Conservation (phyloP, 176 grass and related monocot genomes). For the Saccharum officinarum region DNA sequence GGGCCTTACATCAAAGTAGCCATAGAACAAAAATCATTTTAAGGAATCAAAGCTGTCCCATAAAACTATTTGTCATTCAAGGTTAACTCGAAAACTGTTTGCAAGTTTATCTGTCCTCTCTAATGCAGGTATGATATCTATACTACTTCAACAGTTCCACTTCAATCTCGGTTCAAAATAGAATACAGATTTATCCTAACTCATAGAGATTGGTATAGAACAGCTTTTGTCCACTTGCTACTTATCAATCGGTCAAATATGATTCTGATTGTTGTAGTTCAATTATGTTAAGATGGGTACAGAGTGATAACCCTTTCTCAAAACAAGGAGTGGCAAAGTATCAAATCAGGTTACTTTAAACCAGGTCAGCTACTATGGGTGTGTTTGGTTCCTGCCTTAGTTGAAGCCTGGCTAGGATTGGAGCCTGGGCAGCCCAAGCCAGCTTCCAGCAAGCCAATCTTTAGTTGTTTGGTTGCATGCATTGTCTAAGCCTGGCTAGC, state of each 20-base stretch:
- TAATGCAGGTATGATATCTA: background rate
- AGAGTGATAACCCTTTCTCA: slow-evolving; percentile 9
- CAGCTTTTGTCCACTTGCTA: background rate
- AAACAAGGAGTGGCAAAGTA: background rate
- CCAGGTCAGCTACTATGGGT: background rate
- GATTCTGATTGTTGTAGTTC: slow-evolving; percentile 3
- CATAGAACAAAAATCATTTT: background rate
- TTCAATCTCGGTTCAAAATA: slow-evolving; percentile 10
- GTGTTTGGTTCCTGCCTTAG: too few relatives aligned
- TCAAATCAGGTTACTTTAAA: slow-evolving; percentile 7
- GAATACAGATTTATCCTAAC: background rate
- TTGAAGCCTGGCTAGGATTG: too few relatives aligned
- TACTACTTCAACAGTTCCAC: background rate
- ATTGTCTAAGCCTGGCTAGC: too few relatives aligned
- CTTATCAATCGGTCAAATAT: slow-evolving; percentile 9
- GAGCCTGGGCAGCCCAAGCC: too few relatives aligned
- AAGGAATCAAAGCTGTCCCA: background rate
- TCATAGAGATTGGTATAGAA: background rate
- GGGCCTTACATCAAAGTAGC: background rate
- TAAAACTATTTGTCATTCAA: background rate
- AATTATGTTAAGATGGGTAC: slow-evolving; percentile 7
- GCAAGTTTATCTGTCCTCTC: background rate
- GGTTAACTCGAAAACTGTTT: background rate
- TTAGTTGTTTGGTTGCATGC: too few relatives aligned
- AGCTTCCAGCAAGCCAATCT: too few relatives aligned